Percentiles rank a stretch among this genome's conserved stretches.
Conservation (phyloP, 2,329 filamentous ascomycete genomes). For the Aspergillus bombycis region DNA sequence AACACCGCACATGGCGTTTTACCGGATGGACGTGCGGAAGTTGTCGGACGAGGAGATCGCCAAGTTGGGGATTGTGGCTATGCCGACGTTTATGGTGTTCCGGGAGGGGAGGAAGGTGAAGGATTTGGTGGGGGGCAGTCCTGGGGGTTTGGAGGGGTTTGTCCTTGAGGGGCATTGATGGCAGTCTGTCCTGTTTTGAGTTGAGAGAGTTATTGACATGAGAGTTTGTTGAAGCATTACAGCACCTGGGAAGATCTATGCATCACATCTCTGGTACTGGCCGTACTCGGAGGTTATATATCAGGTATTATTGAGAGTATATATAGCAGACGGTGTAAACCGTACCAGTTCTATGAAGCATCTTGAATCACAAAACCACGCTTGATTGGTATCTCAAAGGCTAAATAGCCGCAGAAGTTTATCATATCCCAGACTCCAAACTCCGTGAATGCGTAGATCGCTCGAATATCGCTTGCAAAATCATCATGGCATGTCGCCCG, state of each 20-base stretch:
- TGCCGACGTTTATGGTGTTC: neutral
- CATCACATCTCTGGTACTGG: too few species aligned
- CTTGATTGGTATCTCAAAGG: neutral
- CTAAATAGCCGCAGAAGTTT: neutral
- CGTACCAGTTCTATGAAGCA: neutral
- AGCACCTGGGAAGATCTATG: too few species aligned
- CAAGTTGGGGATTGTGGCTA: neutral
- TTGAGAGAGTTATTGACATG: too few species aligned
- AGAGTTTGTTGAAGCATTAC: too few species aligned
- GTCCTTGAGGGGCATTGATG: neutral
- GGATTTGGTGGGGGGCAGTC: neutral
- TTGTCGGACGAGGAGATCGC: neutral
- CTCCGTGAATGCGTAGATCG: conserved; percentile 6
- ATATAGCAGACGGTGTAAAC: neutral
- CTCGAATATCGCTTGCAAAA: neutral
- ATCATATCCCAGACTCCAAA: conserved; percentile 2
- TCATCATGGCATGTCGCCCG: neutral
- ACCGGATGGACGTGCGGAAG: neutral
- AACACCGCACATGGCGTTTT: neutral
- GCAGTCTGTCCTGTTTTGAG: too few species aligned
- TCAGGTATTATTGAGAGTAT: neutral
- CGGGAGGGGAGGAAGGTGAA: neutral
- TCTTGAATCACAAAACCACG: neutral
- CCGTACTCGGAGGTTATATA: neutral
- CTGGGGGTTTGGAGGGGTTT: neutral